Evolutionary conservation across 805 yeast species (phyloP).

Genomic region (Isabelozyma rhagii): DNA sequence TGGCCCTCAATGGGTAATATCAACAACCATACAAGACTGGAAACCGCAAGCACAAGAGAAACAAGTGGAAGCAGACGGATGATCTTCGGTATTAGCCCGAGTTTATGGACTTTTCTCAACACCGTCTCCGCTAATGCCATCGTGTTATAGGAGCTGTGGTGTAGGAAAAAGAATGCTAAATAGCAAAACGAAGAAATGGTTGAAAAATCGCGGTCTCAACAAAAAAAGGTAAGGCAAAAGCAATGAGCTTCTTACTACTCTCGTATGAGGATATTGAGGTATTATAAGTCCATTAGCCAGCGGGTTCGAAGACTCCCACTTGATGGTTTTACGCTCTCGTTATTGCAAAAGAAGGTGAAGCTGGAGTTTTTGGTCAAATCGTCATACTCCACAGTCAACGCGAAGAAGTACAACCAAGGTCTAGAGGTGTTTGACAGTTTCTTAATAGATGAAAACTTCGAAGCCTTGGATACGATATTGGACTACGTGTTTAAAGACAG

Average conservation of each 20-base stretch:
- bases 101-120: conserved; percentile 36
- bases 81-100: conserved; percentile 36
- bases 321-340: conserved; percentile 11
- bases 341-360: neutral
- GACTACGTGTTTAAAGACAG: conserved; percentile 22
- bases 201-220: neutral
- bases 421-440: conserved; percentile 20
- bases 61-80: conserved; percentile 30
- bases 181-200: neutral
- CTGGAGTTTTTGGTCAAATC: conserved; percentile 1
- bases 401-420: conserved; percentile 9
- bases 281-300: conserved; percentile 21
- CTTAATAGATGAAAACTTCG: conserved; percentile 24
- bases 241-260: too few relatives aligned
- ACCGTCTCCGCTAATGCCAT: conserved; percentile 46
- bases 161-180: neutral
- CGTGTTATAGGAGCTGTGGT: neutral
- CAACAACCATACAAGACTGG: conserved; percentile 44
- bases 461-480: conserved; percentile 17
- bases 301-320: conserved; percentile 29
- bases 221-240: too few relatives aligned
- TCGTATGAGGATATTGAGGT: neutral
- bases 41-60: conserved; percentile 32
- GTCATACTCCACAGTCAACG: conserved; percentile 4
- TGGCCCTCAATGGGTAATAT: conserved; percentile 79